Percentiles rank a stretch among this genome's conserved stretches.
phyloP scores from a whole-genome alignment of 768 basidiomycete genomes.

The Butyriboletus loyo region DNA sequence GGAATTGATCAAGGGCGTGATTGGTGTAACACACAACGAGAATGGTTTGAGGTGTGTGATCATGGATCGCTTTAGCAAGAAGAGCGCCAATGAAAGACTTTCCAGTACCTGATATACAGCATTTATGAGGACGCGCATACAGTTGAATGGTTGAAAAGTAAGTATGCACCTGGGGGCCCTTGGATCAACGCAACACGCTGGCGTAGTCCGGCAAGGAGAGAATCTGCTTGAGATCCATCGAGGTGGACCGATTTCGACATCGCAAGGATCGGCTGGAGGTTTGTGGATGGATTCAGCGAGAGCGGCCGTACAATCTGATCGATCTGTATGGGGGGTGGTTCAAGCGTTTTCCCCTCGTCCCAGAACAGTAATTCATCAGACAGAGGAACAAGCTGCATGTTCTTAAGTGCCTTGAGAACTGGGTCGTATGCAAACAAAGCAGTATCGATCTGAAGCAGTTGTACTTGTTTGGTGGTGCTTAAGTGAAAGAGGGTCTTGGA shows the following conservation, averaged over 20 bases:
- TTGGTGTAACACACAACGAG: constrained; percentile 75
- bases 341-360: constrained; percentile 32
- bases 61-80: constrained; percentile 57
- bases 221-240: constrained; percentile 48
- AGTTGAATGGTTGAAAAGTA: background rate
- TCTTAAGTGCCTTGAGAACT: constrained; percentile 55
- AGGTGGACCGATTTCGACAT: constrained; percentile 42
- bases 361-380: constrained; percentile 55
- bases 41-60: constrained; percentile 46
- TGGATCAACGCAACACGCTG: constrained; percentile 63
- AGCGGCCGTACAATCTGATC: constrained; percentile 29
- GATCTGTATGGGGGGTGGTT: background rate
- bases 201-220: constrained; percentile 51
- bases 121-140: background rate
- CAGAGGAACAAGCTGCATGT: constrained; percentile 45
- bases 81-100: constrained; percentile 74
- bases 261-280: constrained; percentile 40
- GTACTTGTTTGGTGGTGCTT: constrained; percentile 34
- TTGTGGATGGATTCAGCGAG: constrained; percentile 29
- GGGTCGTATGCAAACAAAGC: constrained; percentile 65
- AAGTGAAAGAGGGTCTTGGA: constrained; percentile 41
- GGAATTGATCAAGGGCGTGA: constrained; percentile 70
- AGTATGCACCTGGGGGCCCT: constrained; percentile 63
- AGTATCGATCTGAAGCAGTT: constrained; percentile 58
- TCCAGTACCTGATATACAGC: constrained; percentile 52